Evolutionary conservation across 1,284 basidiomycete species (phyloP).

Genomic region (Golubevia sp.): DNA sequence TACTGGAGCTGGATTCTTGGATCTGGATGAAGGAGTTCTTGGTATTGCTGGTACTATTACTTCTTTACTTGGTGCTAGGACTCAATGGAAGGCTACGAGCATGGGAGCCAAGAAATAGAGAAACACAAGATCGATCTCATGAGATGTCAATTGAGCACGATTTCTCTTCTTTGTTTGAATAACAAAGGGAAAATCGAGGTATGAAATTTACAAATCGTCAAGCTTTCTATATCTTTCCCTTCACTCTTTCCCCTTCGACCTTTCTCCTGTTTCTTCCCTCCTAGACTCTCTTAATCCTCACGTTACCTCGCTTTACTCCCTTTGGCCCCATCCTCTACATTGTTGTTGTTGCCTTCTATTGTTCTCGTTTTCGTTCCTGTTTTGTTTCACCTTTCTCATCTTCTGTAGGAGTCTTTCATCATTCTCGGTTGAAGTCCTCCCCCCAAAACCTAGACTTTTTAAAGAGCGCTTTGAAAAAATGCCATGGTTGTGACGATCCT

Average conservation of each 20-base stretch:
- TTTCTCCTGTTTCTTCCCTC: not conserved
- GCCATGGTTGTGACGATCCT: too few species aligned
- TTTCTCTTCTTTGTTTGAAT: not conserved
- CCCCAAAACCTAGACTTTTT: not conserved
- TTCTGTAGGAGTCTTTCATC: not conserved
- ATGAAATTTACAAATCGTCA: not conserved
- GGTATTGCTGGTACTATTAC: constrained; percentile 54
- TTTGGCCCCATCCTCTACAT: not conserved
- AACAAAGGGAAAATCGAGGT: not conserved
- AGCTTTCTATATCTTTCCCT: not conserved
- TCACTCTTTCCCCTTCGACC: not conserved
- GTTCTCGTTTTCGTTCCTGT: not conserved
- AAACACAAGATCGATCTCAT: not conserved
- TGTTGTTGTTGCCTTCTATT: too few species aligned
- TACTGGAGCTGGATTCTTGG: constrained; percentile 46
- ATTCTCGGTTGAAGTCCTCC: not conserved
- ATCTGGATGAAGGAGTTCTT: constrained; percentile 54
- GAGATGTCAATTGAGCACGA: not conserved
- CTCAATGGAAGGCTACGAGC: constrained; percentile 55
- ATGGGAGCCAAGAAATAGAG: constrained; percentile 40
- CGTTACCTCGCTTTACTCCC: not conserved
- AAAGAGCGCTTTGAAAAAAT: too few species aligned
- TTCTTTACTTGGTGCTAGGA: constrained; percentile 49
- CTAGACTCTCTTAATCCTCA: not conserved
- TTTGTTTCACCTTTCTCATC: not conserved